phyloP scores from a whole-genome alignment of 108 stramenopile genomes.

The Nitzschia sp. region DNA sequence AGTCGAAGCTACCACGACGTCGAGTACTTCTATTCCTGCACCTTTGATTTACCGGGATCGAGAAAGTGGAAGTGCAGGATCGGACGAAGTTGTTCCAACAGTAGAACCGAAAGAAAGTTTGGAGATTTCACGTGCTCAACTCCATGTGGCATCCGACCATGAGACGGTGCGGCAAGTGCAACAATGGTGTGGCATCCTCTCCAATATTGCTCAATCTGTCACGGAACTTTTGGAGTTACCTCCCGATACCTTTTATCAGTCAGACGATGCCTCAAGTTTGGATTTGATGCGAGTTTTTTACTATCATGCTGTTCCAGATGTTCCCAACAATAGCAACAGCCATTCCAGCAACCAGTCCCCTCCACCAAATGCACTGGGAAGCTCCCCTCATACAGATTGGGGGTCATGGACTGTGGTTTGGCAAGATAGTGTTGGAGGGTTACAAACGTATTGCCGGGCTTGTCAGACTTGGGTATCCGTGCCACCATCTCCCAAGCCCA shows the following conservation, averaged over 20 bases:
- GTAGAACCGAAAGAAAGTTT: conserved; percentile 31
- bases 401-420: conserved; percentile 79
- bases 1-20: not conserved
- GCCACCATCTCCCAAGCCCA: conserved; percentile 3
- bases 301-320: conserved; percentile 8
- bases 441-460: conserved; percentile 72
- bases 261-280: conserved; percentile 14
- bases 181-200: conserved; percentile 14
- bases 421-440: conserved; percentile 77
- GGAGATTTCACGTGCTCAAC: conserved; percentile 1
- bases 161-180: conserved; percentile 3
- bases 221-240: conserved; percentile 43
- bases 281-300: conserved; percentile 21
- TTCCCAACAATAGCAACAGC: conserved; percentile 19
- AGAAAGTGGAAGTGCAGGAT: conserved; percentile 26
- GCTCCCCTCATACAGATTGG: conserved; percentile 80
- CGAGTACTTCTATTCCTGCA: not conserved
- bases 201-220: conserved; percentile 15
- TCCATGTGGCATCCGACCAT: not conserved
- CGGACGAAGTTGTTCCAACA: not conserved
- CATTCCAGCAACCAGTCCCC: conserved; percentile 13
- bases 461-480: conserved; percentile 70
- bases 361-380: conserved; percentile 37
- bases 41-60: not conserved
- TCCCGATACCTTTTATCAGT: conserved; percentile 28